Conservation (phyloP, 2,329 filamentous ascomycete genomes). For the Verticillium albo-atrum region DNA sequence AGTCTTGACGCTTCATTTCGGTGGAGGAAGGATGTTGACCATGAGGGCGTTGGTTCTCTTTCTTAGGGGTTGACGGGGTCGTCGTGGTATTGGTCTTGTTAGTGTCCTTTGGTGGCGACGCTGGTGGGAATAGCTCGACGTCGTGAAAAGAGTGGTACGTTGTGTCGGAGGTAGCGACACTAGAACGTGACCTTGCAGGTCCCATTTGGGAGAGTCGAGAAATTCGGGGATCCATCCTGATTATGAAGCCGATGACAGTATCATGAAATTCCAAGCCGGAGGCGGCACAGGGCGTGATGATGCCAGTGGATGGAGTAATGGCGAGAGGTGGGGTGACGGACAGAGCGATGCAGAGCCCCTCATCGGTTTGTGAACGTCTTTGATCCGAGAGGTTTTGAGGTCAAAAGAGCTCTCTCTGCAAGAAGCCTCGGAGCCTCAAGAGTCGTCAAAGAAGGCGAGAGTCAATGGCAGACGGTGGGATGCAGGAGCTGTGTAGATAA, state of each 20-base stretch:
- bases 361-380: background rate
- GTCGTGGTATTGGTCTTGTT: conserved; percentile 9
- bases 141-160: conserved; percentile 54
- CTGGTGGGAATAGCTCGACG: conserved; percentile 40
- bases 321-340: background rate
- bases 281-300: background rate
- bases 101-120: conserved; percentile 17
- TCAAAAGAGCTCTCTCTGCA: background rate
- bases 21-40: conserved; percentile 21
- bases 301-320: background rate
- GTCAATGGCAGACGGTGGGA: background rate
- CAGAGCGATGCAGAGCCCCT: background rate
- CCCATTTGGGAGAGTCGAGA: conserved; percentile 10
- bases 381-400: background rate
- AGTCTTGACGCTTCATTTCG: conserved; percentile 52
- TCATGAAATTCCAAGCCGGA: background rate
- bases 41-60: conserved; percentile 7
- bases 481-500: background rate
- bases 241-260: background rate
- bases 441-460: background rate
- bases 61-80: conserved; percentile 11
- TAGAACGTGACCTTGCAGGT: conserved; percentile 30
- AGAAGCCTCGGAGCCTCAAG: background rate
- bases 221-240: conserved; percentile 1
- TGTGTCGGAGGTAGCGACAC: conserved; percentile 40